A percentile compares a stretch with the other conserved stretches of the same genome.
Evolutionary conservation across 345 rosid species (phyloP).

Genomic region (Corymbia maculata): DNA sequence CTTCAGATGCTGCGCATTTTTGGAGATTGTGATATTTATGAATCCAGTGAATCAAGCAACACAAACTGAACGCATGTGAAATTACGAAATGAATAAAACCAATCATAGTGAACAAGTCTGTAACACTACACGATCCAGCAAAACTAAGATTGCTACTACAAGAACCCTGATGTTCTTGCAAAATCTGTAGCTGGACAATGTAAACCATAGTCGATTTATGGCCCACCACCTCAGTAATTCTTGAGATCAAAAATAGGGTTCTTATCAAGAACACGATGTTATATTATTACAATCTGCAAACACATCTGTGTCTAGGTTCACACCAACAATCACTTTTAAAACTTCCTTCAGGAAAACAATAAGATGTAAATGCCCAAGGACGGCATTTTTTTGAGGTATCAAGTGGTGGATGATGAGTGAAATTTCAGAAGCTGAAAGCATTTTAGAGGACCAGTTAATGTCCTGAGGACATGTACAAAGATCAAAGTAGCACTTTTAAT

Average conservation of each 20-base stretch:
- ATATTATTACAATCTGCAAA: background rate
- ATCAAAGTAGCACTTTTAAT: background rate
- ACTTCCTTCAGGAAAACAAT: background rate
- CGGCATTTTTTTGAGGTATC: background rate
- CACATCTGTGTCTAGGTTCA: background rate
- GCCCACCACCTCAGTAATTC: background rate
- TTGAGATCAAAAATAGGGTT: background rate
- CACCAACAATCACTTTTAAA: background rate
- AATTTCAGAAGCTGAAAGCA: background rate
- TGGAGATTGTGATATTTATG: background rate
- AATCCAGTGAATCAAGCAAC: background rate
- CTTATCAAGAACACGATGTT: background rate
- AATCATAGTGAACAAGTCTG: background rate
- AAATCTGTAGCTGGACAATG: background rate
- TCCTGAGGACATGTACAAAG: background rate
- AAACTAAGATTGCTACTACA: background rate
- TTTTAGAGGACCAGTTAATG: background rate
- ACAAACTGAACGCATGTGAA: background rate
- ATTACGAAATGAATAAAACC: background rate
- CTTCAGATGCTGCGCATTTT: constrained; percentile 28
- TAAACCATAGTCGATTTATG: background rate
- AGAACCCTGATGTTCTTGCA: background rate
- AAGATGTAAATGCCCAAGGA: background rate
- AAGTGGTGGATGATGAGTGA: background rate
- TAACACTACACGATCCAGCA: background rate